phyloP scores from a whole-genome alignment of 352 stramenopile species.

The Pythium coloratum region DNA sequence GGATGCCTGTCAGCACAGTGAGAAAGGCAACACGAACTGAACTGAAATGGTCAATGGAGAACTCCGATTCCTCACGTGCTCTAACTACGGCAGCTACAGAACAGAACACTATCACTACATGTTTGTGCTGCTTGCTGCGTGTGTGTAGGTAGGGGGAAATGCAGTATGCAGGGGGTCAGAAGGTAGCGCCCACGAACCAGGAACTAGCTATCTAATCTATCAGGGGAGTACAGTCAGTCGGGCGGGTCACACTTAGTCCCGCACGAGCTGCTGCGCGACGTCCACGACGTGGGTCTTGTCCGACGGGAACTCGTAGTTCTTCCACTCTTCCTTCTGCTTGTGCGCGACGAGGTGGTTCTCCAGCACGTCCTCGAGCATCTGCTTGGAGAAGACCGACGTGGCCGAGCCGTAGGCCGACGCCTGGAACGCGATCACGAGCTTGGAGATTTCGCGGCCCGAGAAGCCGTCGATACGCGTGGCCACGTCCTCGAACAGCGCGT shows the following conservation, averaged over 20 bases:
- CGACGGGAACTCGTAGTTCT: slow-evolving; percentile 68
- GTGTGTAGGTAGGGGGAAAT: neutral
- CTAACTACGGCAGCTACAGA: neutral
- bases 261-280: slow-evolving; percentile 45
- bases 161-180: slow-evolving; percentile 7
- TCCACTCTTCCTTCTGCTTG: slow-evolving; percentile 93
- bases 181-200: slow-evolving; percentile 78
- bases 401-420: slow-evolving; percentile 96
- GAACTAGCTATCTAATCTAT: slow-evolving; percentile 87
- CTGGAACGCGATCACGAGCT: slow-evolving; percentile 99
- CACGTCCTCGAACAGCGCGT: slow-evolving; percentile 91
- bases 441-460: slow-evolving; percentile 98
- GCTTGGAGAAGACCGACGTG: slow-evolving; percentile 91
- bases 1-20: too few relatives aligned
- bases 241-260: slow-evolving; percentile 29
- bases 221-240: slow-evolving; percentile 20
- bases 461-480: slow-evolving; percentile 96
- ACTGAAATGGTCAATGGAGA: slow-evolving; percentile 6
- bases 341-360: slow-evolving; percentile 93
- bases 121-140: neutral
- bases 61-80: slow-evolving; percentile 6
- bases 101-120: neutral
- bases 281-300: slow-evolving; percentile 47
- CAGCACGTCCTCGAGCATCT: slow-evolving; percentile 93
- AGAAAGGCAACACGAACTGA: neutral